These are phyloP conservation scores for Boletus vermiculosoides DNA, from an alignment of 768 basidiomycete genomes.

Conservation along the genomic window DNA sequence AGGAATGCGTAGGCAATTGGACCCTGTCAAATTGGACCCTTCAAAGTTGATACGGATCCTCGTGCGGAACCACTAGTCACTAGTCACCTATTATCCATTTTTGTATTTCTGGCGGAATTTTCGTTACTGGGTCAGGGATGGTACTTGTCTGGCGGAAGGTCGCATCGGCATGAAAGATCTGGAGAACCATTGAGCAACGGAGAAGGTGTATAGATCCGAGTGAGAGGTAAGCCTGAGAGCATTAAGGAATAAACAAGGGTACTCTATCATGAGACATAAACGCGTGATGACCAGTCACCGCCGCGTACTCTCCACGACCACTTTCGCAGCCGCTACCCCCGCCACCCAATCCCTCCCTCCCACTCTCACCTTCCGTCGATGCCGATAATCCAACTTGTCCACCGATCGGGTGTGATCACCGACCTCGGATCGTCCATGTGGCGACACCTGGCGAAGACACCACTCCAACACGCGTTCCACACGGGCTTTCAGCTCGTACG, in stretches of 20 bases:
- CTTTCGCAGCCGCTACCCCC: conserved; percentile 23
- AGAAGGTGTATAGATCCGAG: too few relatives aligned
- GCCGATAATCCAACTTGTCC: conserved; percentile 23
- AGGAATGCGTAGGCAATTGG: too few relatives aligned
- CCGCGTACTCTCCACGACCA: conserved; percentile 11
- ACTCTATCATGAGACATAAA: not conserved
- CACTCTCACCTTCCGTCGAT: conserved; percentile 12
- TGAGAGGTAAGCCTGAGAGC: too few relatives aligned
- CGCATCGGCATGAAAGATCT: too few relatives aligned
- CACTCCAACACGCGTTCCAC: conserved; percentile 70
- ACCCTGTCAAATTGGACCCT: too few relatives aligned
- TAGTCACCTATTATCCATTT: too few relatives aligned
- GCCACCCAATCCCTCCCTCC: conserved; percentile 14
- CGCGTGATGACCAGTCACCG: not conserved
- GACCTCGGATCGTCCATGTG: conserved; percentile 2
- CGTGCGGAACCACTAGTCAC: too few relatives aligned
- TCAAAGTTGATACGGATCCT: too few relatives aligned
- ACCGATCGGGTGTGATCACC: not conserved
- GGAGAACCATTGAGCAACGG: too few relatives aligned
- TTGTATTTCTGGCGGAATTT: too few relatives aligned
- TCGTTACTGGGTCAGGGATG: too few relatives aligned
- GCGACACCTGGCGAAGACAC: conserved; percentile 46
- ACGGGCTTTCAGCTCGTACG: conserved; percentile 53
- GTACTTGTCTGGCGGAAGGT: too few relatives aligned
- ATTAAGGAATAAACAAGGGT: not conserved